Evolutionary conservation across 2,329 filamentous ascomycete genomes (phyloP), one percentile per base, ranked within the genome.

Genomic region (Ceratocystiopsis sp.): DNA sequence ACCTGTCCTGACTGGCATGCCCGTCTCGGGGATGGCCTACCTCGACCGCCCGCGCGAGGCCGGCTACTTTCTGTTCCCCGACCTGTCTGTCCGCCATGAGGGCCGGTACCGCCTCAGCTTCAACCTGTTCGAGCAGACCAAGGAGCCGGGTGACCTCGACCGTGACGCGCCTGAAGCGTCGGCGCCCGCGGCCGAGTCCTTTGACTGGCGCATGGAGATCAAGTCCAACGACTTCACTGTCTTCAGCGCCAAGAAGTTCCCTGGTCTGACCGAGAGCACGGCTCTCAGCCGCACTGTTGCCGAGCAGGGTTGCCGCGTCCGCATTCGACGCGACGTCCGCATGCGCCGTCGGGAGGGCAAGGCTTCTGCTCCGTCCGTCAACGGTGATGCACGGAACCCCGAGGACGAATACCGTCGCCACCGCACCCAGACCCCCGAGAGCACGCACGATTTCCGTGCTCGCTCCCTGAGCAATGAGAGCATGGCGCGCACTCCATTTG

Each of bases 191-290:
- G 37, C 56, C 60, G 59, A 69, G 54, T 62, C 80, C 46, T 83
- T 93, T 49, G 80, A 86, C 55, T 89, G 85, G 64, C 75, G 87
- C 43, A 75, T 95, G 63, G 85, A 94, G 59, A 82, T 95, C 54
- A 86, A 89, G 66, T 93, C 91, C 0, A 64, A 71, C 13, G 77
- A 84, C 0, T 96, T 98, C 59, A 78, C 75, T 40, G 91, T 96
- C 37, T 96, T 73, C 66, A 95, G 87, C 53, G 91, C 91, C 42
- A 98, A 96, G 77, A 96, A 95, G 66, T 98, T 98, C 64, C 91
- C 91, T 15, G 91, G 89, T 16, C 67, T 96, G 46, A 80, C 83
- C 38, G 84, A 91, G 59, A 95, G 86, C 64, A 98, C 91, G 0
- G 67, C 73, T 13, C 68, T 96, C 41, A 95, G 87, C 62, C 81